A percentile compares a stretch with the other conserved stretches of the same genome.
Conservation (phyloP, 371 early-diverging fungal species). For the Mortierella sp. region DNA sequence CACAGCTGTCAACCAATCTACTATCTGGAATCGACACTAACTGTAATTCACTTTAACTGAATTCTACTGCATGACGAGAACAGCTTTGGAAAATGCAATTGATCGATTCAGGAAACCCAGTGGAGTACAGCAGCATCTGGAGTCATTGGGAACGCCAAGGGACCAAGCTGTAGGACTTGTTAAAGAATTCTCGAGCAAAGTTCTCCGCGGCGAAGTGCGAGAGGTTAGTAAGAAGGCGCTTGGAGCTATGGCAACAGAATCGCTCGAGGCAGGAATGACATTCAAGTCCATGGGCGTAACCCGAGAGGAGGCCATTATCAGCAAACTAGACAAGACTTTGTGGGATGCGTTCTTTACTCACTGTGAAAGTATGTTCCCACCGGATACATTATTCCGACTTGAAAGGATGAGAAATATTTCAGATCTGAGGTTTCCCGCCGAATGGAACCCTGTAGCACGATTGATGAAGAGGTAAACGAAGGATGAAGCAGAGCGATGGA, state of each 20-base stretch:
- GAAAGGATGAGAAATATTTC: conserved; percentile 69
- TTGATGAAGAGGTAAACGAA: conserved; percentile 70
- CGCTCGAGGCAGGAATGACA: conserved; percentile 53
- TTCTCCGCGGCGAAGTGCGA: conserved; percentile 23
- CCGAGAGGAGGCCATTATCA: conserved; percentile 33
- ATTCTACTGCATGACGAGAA: background rate
- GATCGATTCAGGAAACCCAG: conserved; percentile 25
- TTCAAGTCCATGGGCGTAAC: conserved; percentile 51
- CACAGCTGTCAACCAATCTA: too few relatives aligned
- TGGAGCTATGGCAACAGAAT: conserved; percentile 21
- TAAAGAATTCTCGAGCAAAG: conserved; percentile 7
- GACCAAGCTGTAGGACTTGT: conserved; percentile 23
- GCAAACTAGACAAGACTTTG: conserved; percentile 32
- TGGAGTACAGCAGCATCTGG: conserved; percentile 27
- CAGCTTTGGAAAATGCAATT: conserved; percentile 37
- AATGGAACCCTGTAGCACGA: conserved; percentile 84
- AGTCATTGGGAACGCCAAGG: conserved; percentile 31
- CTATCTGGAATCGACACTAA: background rate
- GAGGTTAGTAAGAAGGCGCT: conserved; percentile 34
- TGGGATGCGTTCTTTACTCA: conserved; percentile 49
- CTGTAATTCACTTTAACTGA: too few relatives aligned
- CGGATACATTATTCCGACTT: conserved; percentile 26
- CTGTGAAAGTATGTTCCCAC: conserved; percentile 30
- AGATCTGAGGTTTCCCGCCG: conserved; percentile 84
- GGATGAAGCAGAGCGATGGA: background rate